Base-by-base conservation (phyloP, 768 basidiomycete species). In the Trametes meyenii region DNA sequence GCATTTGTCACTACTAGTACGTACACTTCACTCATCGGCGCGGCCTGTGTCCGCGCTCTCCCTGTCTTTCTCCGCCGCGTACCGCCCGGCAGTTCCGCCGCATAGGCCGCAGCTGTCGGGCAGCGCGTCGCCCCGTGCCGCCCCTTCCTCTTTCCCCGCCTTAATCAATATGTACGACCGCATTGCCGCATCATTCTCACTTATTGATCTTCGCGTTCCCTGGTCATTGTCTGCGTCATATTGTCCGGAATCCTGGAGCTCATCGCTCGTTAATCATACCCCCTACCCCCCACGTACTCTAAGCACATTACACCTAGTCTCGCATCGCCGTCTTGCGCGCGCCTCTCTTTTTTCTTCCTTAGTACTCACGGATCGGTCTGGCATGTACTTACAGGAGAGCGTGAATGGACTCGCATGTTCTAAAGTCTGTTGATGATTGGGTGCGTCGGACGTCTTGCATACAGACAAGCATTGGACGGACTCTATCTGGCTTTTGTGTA, bases 231-330 rank as follows among this genome's bases (percentile, higher is more conserved):
- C 26, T 50, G 60, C 60, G 55, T 42, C 55, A 45, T 57, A 48
- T 56, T 56, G 55, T 56, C 51, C 55, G 61, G 54, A 60, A 44
- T 55, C 43, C 58, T 60, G 58, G 58, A 64, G 55, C 53, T 42
- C 58, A 55, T 64, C 62, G 58, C 62, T 64, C 62, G 62, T 64
- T 64, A 55, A 64, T 44, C 57, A 58, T 62, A 62, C 61, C 61
- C 61, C 21, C 43, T n/a, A 7, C 17, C 19, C 45, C 45, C 45
- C 21, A 39, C 45, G 62, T 63, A 63, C 52, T 33, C 53, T 63
- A 63, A 50, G 53, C 62, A 58, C 54, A 63, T 63, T 17, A 61
- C 50, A 12, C 48, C 49, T 56, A 56, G 46, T 62, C 58, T 46
- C 58, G 45, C 33, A 6, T 46, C 21, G 26, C 53, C 23, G 33